phyloP scores from a whole-genome alignment of 2,329 filamentous ascomycete genomes.

The Neofusicoccum cordaticola region DNA sequence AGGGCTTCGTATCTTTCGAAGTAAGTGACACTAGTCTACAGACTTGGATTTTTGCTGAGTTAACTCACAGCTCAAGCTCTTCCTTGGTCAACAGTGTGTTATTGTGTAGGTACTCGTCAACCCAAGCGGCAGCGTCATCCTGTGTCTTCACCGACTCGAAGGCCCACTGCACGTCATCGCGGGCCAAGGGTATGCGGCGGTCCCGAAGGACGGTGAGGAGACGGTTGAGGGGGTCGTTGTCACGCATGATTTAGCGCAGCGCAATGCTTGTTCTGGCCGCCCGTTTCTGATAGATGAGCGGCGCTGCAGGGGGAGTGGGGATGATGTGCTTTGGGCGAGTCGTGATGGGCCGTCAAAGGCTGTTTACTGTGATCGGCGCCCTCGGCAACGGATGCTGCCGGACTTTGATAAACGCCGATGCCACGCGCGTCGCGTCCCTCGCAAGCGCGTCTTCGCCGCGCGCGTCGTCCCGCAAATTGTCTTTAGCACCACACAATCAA shows the following conservation, averaged over 20 bases:
- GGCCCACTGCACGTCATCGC: constrained; percentile 48
- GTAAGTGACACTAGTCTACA: background rate
- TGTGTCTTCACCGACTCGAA: constrained; percentile 45
- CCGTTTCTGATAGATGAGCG: constrained; percentile 3
- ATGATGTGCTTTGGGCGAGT: constrained; percentile 4
- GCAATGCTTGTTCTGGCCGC: background rate
- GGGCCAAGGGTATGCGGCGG: constrained; percentile 42
- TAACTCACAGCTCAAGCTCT: constrained; percentile 46
- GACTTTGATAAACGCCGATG: constrained; percentile 2
- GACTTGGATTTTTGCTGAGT: background rate
- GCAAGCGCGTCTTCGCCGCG: background rate
- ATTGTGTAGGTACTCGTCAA: constrained; percentile 46
- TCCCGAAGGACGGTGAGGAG: constrained; percentile 46
- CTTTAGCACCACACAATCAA: background rate
- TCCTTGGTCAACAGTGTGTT: constrained; percentile 49
- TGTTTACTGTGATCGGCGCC: constrained; percentile 10
- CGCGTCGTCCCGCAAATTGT: background rate
- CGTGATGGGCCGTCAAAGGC: background rate
- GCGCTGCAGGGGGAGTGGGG: constrained; percentile 5
- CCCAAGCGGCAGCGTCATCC: constrained; percentile 43
- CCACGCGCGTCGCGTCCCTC: constrained; percentile 11
- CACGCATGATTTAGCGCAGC: background rate
- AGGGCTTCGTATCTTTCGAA: constrained; percentile 31
- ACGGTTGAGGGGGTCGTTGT: constrained; percentile 36
- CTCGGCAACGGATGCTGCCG: constrained; percentile 1